Base-by-base conservation (phyloP, 169 alveolate species). In the Cryptosporidium andersoni region DNA sequence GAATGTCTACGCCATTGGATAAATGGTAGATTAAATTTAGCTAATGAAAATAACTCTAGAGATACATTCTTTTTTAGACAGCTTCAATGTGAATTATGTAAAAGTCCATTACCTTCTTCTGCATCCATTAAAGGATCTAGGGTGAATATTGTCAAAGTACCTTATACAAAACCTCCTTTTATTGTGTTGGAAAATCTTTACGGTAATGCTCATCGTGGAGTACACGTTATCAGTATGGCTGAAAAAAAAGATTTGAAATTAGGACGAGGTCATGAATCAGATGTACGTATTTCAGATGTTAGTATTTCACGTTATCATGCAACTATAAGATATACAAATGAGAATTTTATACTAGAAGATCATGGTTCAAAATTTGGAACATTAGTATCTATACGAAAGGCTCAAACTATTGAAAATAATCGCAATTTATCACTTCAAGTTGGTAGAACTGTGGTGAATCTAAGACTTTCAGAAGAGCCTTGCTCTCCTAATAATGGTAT, bases 201-300 rank as follows among this genome's bases (percentile, higher is more conserved):
- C 9, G 95, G 95, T 1, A 91, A 91, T 8, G 92, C 92, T 3
- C 90, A 81, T 55, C 89, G 88, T 63, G 95, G 95, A 14, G 85
- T 92, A 36, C 95, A 94, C 63, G 88, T 94, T 37, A 88, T 94
- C 14, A 88, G 94, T 43, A 89, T 94, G 80, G 92, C 90, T 6
- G 95, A 92, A 40, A 82, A 82, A 66, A 92, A 91, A 62, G 89
- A 74, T 62, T 89, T 94, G 4, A 94, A 92, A 55, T 90, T 94
- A 65, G 99, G 99, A 49, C 93, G 99, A 66, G 99, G 99, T 8
- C 99, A 98, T 85, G 98, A 97, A 80, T 92, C 98, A 65, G 99
- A 98, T 60, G 96, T 98, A 52, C 93, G 99, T 64, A 95, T 98
- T 40, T 95, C 98, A 36, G 99, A 98, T 89, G 93, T 92, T 39